Evolutionary conservation across 108 stramenopile genomes (phyloP).

Genomic region (Epithemia pelagica): DNA sequence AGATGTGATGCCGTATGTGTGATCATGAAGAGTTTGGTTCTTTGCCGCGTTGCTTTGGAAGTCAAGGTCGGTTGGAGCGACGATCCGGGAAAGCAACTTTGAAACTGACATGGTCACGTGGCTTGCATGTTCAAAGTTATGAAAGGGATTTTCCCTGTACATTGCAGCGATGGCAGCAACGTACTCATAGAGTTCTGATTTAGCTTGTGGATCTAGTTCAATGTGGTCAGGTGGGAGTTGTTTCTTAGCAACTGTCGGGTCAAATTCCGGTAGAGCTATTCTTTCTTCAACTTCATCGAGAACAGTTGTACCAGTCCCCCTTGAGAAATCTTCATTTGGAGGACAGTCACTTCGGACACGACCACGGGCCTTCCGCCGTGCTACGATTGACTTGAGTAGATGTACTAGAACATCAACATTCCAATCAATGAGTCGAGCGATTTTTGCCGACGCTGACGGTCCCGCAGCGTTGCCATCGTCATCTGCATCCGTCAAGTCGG

Average conservation of each 20-base stretch:
- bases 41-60: background rate
- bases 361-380: background rate
- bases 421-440: conserved; percentile 19
- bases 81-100: conserved; percentile 2
- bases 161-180: conserved; percentile 8
- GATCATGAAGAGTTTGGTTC: background rate
- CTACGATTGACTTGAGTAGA: conserved; percentile 7
- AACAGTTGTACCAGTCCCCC: background rate
- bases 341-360: background rate
- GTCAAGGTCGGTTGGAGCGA: background rate
- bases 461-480: background rate
- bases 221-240: background rate
- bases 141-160: conserved; percentile 17
- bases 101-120: conserved; percentile 4
- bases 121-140: conserved; percentile 1
- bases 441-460: background rate
- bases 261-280: conserved; percentile 20
- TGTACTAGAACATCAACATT: conserved; percentile 19
- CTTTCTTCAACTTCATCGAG: conserved; percentile 24
- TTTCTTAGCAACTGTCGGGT: conserved; percentile 5
- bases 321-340: too few species aligned
- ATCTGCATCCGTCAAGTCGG: background rate
- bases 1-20: conserved; percentile 18
- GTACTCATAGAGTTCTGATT: conserved; percentile 2
- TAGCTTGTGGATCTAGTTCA: conserved; percentile 1